Conservation (phyloP, 345 rosid species). For the Fremontodendron californicum region DNA sequence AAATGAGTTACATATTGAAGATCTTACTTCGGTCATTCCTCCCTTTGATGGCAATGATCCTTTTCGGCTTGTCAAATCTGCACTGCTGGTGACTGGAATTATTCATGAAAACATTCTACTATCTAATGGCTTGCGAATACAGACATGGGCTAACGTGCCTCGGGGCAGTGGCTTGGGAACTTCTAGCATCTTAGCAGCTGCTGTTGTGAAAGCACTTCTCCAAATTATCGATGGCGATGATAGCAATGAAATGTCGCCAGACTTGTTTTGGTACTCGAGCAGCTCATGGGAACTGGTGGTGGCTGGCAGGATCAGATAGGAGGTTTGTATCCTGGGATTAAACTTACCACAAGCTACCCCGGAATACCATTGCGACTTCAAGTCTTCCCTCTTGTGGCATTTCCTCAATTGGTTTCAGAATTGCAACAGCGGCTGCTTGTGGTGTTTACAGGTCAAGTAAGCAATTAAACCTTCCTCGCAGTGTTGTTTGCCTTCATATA, state of each 20-base stretch:
- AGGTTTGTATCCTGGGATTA: constrained; percentile 87
- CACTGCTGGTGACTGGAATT: constrained; percentile 74
- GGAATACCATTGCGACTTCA: constrained; percentile 89
- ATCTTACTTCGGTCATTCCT: constrained; percentile 46
- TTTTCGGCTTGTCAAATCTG: constrained; percentile 87
- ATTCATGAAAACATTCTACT: constrained; percentile 38
- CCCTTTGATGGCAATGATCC: constrained; percentile 67
- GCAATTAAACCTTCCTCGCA: constrained; percentile 11
- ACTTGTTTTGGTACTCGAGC: constrained; percentile 86
- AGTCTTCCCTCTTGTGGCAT: constrained; percentile 72
- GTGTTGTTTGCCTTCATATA: neutral
- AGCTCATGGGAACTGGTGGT: constrained; percentile 99
- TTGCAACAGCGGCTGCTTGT: constrained; percentile 78
- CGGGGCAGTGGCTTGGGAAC: constrained; percentile 98
- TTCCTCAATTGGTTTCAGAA: constrained; percentile 54
- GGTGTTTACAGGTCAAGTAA: constrained; percentile 94
- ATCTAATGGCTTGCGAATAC: constrained; percentile 55
- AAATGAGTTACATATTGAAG: constrained; percentile 45
- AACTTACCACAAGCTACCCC: constrained; percentile 86
- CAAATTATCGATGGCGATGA: constrained; percentile 69
- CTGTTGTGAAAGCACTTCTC: constrained; percentile 85
- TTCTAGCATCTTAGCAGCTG: constrained; percentile 96
- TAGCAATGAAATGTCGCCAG: constrained; percentile 82
- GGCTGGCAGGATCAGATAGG: constrained; percentile 99
- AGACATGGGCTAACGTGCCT: constrained; percentile 91